Base-by-base conservation (phyloP, 2,329 filamentous ascomycete species). In the Colletotrichum salicis region DNA sequence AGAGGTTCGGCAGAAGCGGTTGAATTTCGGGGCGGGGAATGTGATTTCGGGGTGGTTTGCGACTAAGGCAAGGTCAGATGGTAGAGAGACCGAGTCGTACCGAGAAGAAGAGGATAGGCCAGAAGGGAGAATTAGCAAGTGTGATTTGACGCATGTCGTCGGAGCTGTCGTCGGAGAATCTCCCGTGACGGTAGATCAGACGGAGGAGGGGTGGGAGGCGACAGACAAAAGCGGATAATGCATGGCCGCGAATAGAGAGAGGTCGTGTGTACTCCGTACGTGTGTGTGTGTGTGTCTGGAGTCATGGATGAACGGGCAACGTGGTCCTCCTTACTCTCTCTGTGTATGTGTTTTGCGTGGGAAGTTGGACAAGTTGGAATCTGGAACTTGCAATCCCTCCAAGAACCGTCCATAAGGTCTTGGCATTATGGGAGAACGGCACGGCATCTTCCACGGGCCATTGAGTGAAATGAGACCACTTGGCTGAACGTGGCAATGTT, bases 151-250 rank as follows among this genome's bases (percentile, higher is more conserved):
- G 45, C 55, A 64, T 41, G 45, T 57, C 19, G 59, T 56, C 66
- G 70, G 70, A 70, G 70, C 64, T 56, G 45, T 57, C 22, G 59
- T 60, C 66, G 70, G 70, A 70, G 70, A 70, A 70, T 60, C 70
- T 70, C 65, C 70, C 59, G 59, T 52, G 58, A 65, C 13, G 56
- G 64, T 65, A 48, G 69, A 64, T 69, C 55, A 63, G 69, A n/a
- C 41, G 35, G 51, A 33, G 10, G 52, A 33, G 33, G 41, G n/a
- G 19, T 22, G 41, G 8, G 15, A 48, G 41, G 41, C 19, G 41
- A 4, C 19, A 11, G 41, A 7, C 7, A n/a, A 22, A 48, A 22
- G 41, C 22, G 54, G 29, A 51, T 7, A 62, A 62, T 2, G 45
- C 5, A 8, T 63, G 45, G 11, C 37, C 37, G 24, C 45, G 37